Percentiles rank a stretch among this genome's conserved stretches.
Evolutionary conservation across 805 yeast genomes (phyloP).

Genomic region (Candida qinlingensis): DNA sequence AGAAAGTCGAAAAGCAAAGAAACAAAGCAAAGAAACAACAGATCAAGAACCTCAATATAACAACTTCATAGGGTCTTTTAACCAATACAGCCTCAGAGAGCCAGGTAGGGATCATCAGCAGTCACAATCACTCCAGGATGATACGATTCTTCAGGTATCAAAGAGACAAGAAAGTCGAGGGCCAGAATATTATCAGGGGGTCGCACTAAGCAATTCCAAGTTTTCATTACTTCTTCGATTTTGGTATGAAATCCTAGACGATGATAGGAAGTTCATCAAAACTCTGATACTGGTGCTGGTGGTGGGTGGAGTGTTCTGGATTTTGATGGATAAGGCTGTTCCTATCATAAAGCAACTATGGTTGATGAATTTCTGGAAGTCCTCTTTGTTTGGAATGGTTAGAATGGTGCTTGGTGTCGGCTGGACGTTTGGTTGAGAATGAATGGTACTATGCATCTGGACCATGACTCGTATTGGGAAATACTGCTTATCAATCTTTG

Average conservation of each 20-base stretch:
- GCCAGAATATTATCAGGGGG: background rate
- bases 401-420: background rate
- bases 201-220: background rate
- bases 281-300: background rate
- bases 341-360: background rate
- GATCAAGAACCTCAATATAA: no score
- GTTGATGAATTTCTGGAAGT: background rate
- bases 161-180: no score
- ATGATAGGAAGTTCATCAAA: background rate
- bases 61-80: no score
- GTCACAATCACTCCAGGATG: background rate
- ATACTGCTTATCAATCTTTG: no score
- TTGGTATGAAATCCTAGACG: conserved; percentile 1
- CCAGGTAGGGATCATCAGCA: background rate
- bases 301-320: background rate
- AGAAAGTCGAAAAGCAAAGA: no score
- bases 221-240: background rate
- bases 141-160: background rate
- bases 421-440: background rate
- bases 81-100: no score
- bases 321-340: background rate
- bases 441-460: background rate
- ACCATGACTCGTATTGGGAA: no score
- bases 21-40: no score
- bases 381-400: background rate